These are phyloP conservation scores for Cladosporium oxysporum DNA, from an alignment of 2,329 filamentous ascomycete species.

Conservation along the genomic window DNA sequence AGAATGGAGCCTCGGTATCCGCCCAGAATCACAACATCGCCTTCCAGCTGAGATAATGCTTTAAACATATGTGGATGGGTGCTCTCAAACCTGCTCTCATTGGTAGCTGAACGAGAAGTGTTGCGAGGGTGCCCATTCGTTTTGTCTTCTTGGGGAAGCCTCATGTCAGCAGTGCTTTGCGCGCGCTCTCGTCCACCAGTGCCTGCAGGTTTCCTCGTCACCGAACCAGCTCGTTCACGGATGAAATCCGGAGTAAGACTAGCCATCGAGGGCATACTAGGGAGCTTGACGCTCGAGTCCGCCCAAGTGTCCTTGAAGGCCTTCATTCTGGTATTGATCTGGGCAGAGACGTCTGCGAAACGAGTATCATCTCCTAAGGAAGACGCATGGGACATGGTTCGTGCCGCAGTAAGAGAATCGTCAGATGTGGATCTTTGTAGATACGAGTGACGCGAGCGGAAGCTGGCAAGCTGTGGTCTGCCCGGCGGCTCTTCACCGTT, in stretches of 20 bases:
- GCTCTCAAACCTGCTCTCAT: slow-evolving; percentile 29
- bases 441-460: slow-evolving; percentile 26
- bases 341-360: slow-evolving; percentile 77
- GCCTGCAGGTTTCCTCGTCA: slow-evolving; percentile 20
- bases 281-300: slow-evolving; percentile 73
- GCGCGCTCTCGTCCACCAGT: slow-evolving; percentile 8
- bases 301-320: slow-evolving; percentile 86
- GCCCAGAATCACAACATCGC: slow-evolving; percentile 85
- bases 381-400: slow-evolving; percentile 74
- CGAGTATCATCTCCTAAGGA: slow-evolving; percentile 81
- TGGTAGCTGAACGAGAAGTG: slow-evolving; percentile 27
- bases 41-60: slow-evolving; percentile 69
- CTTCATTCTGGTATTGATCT: slow-evolving; percentile 86
- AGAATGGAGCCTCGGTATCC: slow-evolving; percentile 91
- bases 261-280: slow-evolving; percentile 55
- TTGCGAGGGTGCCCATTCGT: slow-evolving; percentile 28
- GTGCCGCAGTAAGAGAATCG: slow-evolving; percentile 72
- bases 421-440: slow-evolving; percentile 70
- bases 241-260: slow-evolving; percentile 35
- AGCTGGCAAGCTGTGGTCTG: slow-evolving; percentile 23
- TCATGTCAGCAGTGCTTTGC: slow-evolving; percentile 11
- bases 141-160: slow-evolving; percentile 3
- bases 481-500: slow-evolving; percentile 27
- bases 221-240: slow-evolving; percentile 31
- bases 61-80: slow-evolving; percentile 54